Conservation (phyloP, 2,329 filamentous ascomycete species). For the Venturia aucupariae region DNA sequence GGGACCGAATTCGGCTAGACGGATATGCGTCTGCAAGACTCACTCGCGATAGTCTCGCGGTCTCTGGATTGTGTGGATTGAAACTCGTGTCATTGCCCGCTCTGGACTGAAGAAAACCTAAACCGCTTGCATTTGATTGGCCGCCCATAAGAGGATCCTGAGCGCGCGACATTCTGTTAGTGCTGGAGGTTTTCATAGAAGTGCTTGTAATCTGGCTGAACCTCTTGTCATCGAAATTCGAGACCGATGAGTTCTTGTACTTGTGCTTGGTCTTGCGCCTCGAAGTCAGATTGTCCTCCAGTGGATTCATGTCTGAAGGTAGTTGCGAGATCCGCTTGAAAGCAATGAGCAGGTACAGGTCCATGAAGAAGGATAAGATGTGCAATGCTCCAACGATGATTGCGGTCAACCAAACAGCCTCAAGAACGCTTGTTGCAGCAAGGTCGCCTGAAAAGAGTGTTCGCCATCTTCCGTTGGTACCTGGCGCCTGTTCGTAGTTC, state of each 20-base stretch:
- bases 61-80: constrained; percentile 32
- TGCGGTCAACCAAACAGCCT: constrained; percentile 59
- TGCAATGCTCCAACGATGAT: constrained; percentile 59
- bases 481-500: constrained; percentile 41
- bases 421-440: constrained; percentile 50
- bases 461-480: constrained; percentile 49
- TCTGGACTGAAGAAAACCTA: constrained; percentile 77
- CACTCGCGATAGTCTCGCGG: constrained; percentile 5
- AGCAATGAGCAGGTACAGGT: constrained; percentile 63
- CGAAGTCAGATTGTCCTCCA: constrained; percentile 77
- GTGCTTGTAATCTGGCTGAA: constrained; percentile 26
- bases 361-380: constrained; percentile 58
- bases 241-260: constrained; percentile 50
- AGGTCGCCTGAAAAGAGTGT: constrained; percentile 54
- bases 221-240: constrained; percentile 15
- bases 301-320: constrained; percentile 90
- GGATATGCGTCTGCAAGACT: constrained; percentile 4
- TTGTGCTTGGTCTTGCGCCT: constrained; percentile 70
- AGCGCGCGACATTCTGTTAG: constrained; percentile 11
- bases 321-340: constrained; percentile 76
- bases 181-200: constrained; percentile 22
- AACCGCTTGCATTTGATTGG: background rate
- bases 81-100: constrained; percentile 46
- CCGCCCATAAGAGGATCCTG: background rate
- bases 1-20: constrained; percentile 20